Conservation (phyloP, 176 grass and related monocot genomes). For the Hsuehochloa calcarea region DNA sequence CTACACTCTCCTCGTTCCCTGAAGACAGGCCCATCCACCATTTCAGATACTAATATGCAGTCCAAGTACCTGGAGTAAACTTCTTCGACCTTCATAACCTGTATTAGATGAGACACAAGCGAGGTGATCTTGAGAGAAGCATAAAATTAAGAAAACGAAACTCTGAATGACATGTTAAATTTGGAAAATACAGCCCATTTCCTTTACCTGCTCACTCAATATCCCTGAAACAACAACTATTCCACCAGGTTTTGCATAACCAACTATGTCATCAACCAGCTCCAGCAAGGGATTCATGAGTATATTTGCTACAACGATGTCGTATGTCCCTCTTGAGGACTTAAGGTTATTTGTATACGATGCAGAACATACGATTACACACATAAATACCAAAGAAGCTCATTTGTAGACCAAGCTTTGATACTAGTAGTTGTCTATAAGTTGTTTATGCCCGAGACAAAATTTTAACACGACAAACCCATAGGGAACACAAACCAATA, state of each 20-base stretch:
- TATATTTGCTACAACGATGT: slow-evolving; percentile 89
- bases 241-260: slow-evolving; percentile 73
- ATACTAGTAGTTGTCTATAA: background rate
- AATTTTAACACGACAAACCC: too few relatives aligned
- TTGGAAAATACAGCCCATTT: background rate
- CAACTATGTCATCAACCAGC: slow-evolving; percentile 71
- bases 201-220: slow-evolving; percentile 71
- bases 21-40: slow-evolving; percentile 89
- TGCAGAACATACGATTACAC: too few relatives aligned
- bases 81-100: slow-evolving; percentile 71
- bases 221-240: slow-evolving; percentile 75
- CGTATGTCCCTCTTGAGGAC: slow-evolving; percentile 55
- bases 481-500: too few relatives aligned
- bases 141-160: background rate
- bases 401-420: background rate
- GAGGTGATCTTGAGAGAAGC: background rate
- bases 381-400: background rate
- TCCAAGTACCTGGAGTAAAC: slow-evolving; percentile 67
- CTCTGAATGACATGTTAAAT: background rate
- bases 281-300: slow-evolving; percentile 88
- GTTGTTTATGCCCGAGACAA: too few relatives aligned
- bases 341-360: too few relatives aligned
- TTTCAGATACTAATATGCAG: slow-evolving; percentile 54
- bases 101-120: slow-evolving; percentile 10
- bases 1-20: slow-evolving; percentile 50